These are phyloP conservation scores for Boletellus deceptivus DNA, from an alignment of 1,284 basidiomycete species.

Conservation along the genomic window DNA sequence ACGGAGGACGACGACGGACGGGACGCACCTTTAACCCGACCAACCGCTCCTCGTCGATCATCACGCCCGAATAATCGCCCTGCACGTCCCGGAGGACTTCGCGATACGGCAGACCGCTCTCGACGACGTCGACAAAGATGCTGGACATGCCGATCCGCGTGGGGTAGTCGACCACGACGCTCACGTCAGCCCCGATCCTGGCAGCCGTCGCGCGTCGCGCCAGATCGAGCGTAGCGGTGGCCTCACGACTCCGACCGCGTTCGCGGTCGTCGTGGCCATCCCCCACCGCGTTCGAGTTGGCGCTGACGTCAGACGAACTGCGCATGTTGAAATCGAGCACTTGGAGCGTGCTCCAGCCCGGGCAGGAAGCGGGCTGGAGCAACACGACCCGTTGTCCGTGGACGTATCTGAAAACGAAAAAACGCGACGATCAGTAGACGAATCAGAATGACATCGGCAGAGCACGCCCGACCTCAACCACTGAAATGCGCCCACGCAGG, in stretches of 20 bases:
- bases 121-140: slow-evolving; percentile 22
- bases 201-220: background rate
- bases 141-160: slow-evolving; percentile 13
- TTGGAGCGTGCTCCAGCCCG: slow-evolving; percentile 18
- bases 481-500: slow-evolving; percentile 27
- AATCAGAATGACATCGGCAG: no score
- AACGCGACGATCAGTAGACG: background rate
- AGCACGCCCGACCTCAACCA: slow-evolving; percentile 39
- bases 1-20: no score
- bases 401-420: slow-evolving; percentile 37
- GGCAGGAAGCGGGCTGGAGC: slow-evolving; percentile 19
- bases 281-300: background rate
- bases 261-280: background rate
- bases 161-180: slow-evolving; percentile 12
- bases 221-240: background rate
- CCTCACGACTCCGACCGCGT: background rate
- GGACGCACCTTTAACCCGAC: slow-evolving; percentile 35
- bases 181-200: background rate
- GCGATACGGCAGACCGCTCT: slow-evolving; percentile 27
- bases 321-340: slow-evolving; percentile 42
- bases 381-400: slow-evolving; percentile 45
- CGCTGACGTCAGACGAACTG: background rate
- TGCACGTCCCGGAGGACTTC: slow-evolving; percentile 11
- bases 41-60: slow-evolving; percentile 39
- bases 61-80: slow-evolving; percentile 31